phyloP scores from a whole-genome alignment of 2,329 filamentous ascomycete genomes.

The Beauveria brongniartii region DNA sequence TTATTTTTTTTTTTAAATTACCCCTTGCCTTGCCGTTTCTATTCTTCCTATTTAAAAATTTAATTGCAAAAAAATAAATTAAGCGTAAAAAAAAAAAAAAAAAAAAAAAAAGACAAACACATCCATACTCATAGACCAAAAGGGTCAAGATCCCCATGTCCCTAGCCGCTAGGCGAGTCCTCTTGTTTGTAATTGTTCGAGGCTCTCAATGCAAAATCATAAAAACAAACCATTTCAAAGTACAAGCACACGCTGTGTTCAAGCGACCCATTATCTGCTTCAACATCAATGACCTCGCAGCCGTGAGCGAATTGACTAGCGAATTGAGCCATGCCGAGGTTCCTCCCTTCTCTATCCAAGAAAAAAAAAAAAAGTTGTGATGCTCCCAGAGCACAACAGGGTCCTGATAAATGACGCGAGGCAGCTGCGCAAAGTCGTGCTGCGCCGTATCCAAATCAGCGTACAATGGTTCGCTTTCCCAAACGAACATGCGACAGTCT shows the following conservation, averaged over 20 bases:
- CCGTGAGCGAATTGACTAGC: neutral
- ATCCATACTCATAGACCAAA: neutral
- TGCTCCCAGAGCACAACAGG: neutral
- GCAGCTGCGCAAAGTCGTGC: neutral
- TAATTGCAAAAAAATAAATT: neutral
- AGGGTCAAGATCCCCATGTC: neutral
- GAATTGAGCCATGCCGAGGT: neutral
- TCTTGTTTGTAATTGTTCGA: constrained; percentile 2
- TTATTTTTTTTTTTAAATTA: too few relatives aligned
- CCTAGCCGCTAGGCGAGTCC: constrained; percentile 9
- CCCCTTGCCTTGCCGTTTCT: neutral
- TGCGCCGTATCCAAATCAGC: neutral
- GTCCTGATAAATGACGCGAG: too few relatives aligned
- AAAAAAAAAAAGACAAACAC: neutral
- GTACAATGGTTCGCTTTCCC: neutral
- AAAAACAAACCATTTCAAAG: constrained; percentile 1
- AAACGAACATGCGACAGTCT: constrained; percentile 4
- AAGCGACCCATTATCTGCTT: neutral
- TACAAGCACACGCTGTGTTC: neutral
- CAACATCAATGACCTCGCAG: neutral
- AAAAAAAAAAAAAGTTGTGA: neutral
- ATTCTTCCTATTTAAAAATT: constrained; percentile 1
- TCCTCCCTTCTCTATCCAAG: neutral
- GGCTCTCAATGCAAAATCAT: constrained; percentile 9
- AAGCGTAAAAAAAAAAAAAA: neutral